Evolutionary conservation across 805 yeast species (phyloP), one percentile per base, ranked within the genome.

Genomic region (Candida railenensis): DNA sequence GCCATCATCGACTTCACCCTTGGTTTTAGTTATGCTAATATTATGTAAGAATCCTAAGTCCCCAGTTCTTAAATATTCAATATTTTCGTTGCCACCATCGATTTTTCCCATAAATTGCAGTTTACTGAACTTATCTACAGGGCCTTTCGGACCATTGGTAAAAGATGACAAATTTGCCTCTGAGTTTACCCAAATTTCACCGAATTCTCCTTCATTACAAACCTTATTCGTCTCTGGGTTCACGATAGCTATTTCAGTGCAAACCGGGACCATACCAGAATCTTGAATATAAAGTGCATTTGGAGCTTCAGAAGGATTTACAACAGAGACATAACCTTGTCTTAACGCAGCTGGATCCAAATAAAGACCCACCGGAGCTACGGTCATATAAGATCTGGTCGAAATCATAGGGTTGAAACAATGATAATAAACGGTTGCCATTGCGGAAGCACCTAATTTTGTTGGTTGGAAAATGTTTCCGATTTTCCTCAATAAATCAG

Each of bases 141-240:
- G 75, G 1, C 81, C 72, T 22, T 73, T 71, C 0, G 77, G 77
- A 2, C 82, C 82, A 43, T 78, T 73, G 34, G 81, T 78, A 60
- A 82, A 84, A 4, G 81, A 79, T 11, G 73, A 63, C 22, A 82
- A 85, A 54, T 86, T 90, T 0, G 92, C 96, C 52, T 89, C 96
- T 1, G 96, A 87, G 52, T 87, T 81, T 2, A 92, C 95, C 98
- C 98, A 94, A 34, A 94, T 89, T 66, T 94, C 99, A 30, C 99
- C 99, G 63, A 81, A 83, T 63, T 94, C 99, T 5, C 98, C 97
- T 43, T 83, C 84, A 48, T 78, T 81, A 60, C 99, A 92, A 11
- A 90, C 70, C 45, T 73, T 70, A 39, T 78, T 65, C 0, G 97
- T 92, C 60, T 94, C 97, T 1, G 99, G 99, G 53, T 94, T 94